phyloP scores from a whole-genome alignment of 768 basidiomycete genomes.

The Mycena rebaudengoi region DNA sequence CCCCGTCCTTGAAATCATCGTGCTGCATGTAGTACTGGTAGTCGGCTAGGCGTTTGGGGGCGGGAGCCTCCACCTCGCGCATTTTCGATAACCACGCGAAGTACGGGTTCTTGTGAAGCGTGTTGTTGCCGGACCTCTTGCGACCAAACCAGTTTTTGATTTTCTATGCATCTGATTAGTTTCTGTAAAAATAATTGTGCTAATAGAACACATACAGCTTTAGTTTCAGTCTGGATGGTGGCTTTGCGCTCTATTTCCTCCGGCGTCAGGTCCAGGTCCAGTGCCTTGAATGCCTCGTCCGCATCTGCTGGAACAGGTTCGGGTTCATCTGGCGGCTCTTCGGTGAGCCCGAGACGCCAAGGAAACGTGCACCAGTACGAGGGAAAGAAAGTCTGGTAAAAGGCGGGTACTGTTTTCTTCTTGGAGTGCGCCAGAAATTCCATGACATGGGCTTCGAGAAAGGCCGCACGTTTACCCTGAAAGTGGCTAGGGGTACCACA shows the following conservation, averaged over 20 bases:
- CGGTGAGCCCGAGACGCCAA: background rate
- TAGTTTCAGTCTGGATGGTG: background rate
- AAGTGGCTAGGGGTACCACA: background rate
- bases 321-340: background rate
- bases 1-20: background rate
- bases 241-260: background rate
- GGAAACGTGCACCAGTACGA: background rate
- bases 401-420: background rate
- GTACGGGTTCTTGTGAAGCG: background rate
- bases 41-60: background rate
- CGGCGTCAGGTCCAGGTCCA: background rate
- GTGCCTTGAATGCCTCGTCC: background rate
- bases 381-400: background rate
- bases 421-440: background rate
- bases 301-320: background rate
- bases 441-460: too few relatives aligned
- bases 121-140: background rate
- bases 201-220: background rate
- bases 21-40: background rate
- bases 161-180: background rate
- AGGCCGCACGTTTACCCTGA: background rate
- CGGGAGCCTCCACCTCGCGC: background rate
- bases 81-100: background rate
- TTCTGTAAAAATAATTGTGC: background rate
- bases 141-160: conserved; percentile 1